Conservation (phyloP, 2,329 filamentous ascomycete genomes). For the Talaromyces sp. region DNA sequence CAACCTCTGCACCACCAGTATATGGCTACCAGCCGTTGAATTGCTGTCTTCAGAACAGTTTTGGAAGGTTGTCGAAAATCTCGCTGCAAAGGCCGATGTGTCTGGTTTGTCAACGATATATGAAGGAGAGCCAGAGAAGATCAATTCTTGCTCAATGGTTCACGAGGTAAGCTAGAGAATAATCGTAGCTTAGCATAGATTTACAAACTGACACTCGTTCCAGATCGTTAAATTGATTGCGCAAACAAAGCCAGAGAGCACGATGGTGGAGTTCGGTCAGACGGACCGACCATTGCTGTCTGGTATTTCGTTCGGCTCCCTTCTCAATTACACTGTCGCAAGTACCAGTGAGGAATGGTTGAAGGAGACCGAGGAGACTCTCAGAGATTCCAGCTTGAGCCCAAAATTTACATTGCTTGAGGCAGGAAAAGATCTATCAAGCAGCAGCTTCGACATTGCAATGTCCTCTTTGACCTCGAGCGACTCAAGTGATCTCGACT, state of each 20-base stretch:
- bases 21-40: background rate
- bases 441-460: background rate
- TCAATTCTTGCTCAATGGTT: background rate
- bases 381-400: background rate
- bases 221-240: background rate
- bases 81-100: background rate
- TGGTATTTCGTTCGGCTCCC: background rate
- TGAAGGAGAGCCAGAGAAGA: background rate
- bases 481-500: background rate
- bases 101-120: background rate
- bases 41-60: background rate
- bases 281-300: background rate
- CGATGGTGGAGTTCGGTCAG: background rate
- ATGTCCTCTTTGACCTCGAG: background rate
- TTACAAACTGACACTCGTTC: background rate
- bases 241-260: background rate
- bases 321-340: background rate
- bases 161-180: background rate
- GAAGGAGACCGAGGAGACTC: background rate
- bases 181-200: background rate
- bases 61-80: background rate
- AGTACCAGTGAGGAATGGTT: background rate
- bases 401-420: background rate
- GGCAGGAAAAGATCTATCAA: background rate
- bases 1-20: background rate